Evolutionary conservation across 2,329 filamentous ascomycete species (phyloP), one percentile per base, ranked within the genome.

Genomic region (Nigrospora oryzae): DNA sequence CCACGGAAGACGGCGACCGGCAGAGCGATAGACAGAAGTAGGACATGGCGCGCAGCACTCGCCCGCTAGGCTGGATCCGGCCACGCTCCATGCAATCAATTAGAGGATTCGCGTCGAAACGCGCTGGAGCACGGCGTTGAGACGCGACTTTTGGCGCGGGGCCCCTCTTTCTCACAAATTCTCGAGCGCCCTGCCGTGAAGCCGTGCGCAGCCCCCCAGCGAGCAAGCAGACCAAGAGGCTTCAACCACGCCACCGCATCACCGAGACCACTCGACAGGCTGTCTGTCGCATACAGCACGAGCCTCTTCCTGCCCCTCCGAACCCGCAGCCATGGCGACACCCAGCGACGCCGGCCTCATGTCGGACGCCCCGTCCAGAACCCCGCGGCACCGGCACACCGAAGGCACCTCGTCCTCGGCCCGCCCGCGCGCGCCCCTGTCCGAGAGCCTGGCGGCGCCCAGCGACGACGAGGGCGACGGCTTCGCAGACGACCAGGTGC

Each of bases 401-500:
- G 69, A 70, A 46, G 72, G 73, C 37, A 79, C 75, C 8, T 77
- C 75, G 8, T 79, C 75, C 8, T 77, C 75, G 7, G 68, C 69
- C 13, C 70, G 76, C 34, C 76, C 77, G 23, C 66, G 75, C 52
- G 77, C 69, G 0, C 79, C 78, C n/a, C 79, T 77, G 2, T 83
- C 80, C 5, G 80, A 84, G 61, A 81, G 75, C 49, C 57, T 74
- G 49, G 78, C 73, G 43, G 75, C 73, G 0, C 69, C 70, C n/a
- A 82, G 79, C 50, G 79, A 83, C 46, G 77, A 82, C 46, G 79
- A 78, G 54, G 74, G 65, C 33, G 75, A 80, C 51, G 78, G 77
- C 4, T 82, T 82, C 52, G 79, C 74, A 46, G 80, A 84, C 56
- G 79, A 84, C 55, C 78, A 82, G 59, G 69, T 83, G 11, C 79